phyloP scores from a whole-genome alignment of 192 early-diverging fungal species.

The Oehlia diaphana region DNA sequence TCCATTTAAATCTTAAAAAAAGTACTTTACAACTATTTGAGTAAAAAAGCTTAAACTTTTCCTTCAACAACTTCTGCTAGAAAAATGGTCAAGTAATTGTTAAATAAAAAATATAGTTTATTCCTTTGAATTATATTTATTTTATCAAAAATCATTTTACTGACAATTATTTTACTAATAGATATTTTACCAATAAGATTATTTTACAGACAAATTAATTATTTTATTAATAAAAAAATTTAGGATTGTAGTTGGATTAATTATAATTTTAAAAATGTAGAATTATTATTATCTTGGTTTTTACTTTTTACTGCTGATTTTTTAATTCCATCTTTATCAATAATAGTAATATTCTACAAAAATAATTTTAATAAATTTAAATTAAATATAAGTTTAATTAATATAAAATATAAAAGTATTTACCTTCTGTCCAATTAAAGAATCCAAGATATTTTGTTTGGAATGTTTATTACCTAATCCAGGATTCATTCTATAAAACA shows the following conservation, averaged over 20 bases:
- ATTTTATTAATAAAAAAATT: too few relatives aligned
- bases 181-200: too few relatives aligned
- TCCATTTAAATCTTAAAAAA: too few relatives aligned
- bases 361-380: neutral
- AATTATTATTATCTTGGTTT: neutral
- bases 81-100: too few relatives aligned
- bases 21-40: too few relatives aligned
- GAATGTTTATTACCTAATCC: conserved; percentile 38
- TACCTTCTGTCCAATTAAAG: conserved; percentile 62
- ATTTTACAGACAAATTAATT: too few relatives aligned
- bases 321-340: conserved; percentile 37
- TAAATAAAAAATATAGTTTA: too few relatives aligned
- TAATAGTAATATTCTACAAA: conserved; percentile 38
- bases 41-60: too few relatives aligned
- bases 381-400: neutral
- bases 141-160: too few relatives aligned
- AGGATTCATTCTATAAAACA: conserved; percentile 35
- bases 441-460: conserved; percentile 63
- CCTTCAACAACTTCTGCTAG: too few relatives aligned
- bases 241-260: neutral
- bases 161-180: too few relatives aligned
- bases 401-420: neutral
- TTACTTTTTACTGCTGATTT: neutral
- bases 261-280: neutral
- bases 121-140: too few relatives aligned